These are phyloP conservation scores for Hordeum pubiflorum DNA, from an alignment of 202 grass and related monocot species.

Conservation along the genomic window DNA sequence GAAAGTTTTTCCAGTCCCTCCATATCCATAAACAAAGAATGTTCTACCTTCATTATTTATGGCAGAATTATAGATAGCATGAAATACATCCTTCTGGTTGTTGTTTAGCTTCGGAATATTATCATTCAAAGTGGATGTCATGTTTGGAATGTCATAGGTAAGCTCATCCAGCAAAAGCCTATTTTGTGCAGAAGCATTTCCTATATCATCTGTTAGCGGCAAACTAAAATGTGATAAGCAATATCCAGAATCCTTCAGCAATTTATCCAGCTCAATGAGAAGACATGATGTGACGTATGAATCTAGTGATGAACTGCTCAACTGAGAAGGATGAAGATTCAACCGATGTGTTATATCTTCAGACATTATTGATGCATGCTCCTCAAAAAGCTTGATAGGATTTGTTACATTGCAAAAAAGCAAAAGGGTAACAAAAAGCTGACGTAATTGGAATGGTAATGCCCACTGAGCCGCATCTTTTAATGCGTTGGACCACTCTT, in stretches of 20 bases:
- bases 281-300: background rate
- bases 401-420: slow-evolving; percentile 12
- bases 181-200: background rate
- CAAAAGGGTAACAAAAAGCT: background rate
- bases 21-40: background rate
- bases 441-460: background rate
- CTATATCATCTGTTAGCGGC: background rate
- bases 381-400: background rate
- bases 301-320: background rate
- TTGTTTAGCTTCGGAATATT: background rate
- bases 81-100: background rate
- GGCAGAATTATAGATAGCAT: background rate
- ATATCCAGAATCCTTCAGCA: background rate
- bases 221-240: background rate
- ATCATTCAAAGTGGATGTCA: background rate
- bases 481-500: slow-evolving; percentile 13
- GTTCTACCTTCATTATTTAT: background rate
- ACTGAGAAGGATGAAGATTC: background rate
- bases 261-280: background rate
- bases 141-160: background rate
- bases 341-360: background rate
- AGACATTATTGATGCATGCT: background rate
- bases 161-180: background rate
- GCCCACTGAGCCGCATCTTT: background rate
- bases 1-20: background rate